Evolutionary conservation across 2,329 filamentous ascomycete genomes (phyloP).

Genomic region (Penicillium sp.): DNA sequence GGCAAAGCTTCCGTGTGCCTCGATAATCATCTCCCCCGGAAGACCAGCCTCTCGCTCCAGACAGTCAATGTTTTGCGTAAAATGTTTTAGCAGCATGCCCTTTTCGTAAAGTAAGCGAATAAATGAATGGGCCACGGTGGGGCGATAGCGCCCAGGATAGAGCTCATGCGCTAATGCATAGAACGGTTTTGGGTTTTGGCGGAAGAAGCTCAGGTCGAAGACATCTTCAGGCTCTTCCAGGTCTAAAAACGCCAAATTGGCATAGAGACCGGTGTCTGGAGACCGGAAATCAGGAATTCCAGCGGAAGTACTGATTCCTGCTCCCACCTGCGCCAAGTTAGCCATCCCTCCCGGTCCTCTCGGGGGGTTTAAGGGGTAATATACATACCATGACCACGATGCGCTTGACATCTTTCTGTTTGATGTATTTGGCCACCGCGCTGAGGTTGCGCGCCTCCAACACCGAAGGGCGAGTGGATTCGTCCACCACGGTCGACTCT

Average conservation of each 20-base stretch:
- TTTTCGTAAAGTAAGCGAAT: conserved; percentile 75
- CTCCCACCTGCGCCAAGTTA: conserved; percentile 56
- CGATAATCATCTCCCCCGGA: conserved; percentile 71
- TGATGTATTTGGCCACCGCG: conserved; percentile 75
- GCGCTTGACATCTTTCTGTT: conserved; percentile 57
- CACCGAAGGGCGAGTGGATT: conserved; percentile 58
- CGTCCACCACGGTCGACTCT: conserved; percentile 61
- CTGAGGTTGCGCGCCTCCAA: conserved; percentile 64
- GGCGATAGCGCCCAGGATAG: conserved; percentile 81
- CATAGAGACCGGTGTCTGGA: conserved; percentile 86
- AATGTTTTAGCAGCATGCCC: conserved; percentile 72
- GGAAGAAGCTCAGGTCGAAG: conserved; percentile 89
- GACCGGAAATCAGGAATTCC: conserved; percentile 90
- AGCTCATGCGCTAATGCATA: conserved; percentile 88
- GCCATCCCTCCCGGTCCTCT: background rate
- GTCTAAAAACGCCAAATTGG: conserved; percentile 79
- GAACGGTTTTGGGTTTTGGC: conserved; percentile 76
- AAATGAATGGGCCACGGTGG: conserved; percentile 86
- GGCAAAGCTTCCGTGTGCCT: conserved; percentile 94
- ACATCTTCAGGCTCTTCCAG: conserved; percentile 87
- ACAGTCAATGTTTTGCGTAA: conserved; percentile 98
- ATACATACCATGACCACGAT: conserved; percentile 72
- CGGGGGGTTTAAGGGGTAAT: background rate
- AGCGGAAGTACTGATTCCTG: conserved; percentile 59
- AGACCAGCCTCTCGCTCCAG: conserved; percentile 84